These are phyloP conservation scores for Penicillium sp. DNA, from an alignment of 2,329 filamentous ascomycete species.

Conservation along the genomic window DNA sequence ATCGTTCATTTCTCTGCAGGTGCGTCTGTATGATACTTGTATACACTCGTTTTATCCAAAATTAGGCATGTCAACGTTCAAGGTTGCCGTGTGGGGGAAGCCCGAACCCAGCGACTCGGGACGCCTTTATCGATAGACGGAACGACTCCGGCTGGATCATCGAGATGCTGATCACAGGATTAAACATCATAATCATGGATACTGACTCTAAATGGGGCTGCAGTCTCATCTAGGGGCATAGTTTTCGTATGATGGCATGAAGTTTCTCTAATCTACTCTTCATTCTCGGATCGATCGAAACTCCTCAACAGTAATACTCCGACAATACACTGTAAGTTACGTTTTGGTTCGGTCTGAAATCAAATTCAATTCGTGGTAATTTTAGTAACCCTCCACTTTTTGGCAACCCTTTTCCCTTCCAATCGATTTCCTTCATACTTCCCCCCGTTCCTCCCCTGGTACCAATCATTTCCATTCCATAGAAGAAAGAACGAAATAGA, in stretches of 20 bases:
- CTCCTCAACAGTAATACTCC: background rate
- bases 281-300: too few species aligned
- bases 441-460: conserved; percentile 10
- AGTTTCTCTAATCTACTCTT: too few species aligned
- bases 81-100: conserved; percentile 12
- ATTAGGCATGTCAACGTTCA: background rate
- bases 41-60: background rate
- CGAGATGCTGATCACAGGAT: background rate
- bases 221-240: too few species aligned
- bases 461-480: conserved; percentile 23
- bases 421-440: conserved; percentile 11
- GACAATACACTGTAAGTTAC: background rate
- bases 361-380: background rate
- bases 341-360: background rate
- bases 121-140: conserved; percentile 17
- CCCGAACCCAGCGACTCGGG: conserved; percentile 12
- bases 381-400: background rate
- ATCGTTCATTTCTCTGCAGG: background rate
- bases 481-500: background rate
- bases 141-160: conserved; percentile 19
- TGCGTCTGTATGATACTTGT: background rate
- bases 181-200: background rate
- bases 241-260: background rate
- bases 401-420: conserved; percentile 7
- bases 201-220: background rate